A percentile compares a stretch with the other conserved stretches of the same genome.
phyloP scores from a whole-genome alignment of 345 rosid species.

The Murraya paniculata region DNA sequence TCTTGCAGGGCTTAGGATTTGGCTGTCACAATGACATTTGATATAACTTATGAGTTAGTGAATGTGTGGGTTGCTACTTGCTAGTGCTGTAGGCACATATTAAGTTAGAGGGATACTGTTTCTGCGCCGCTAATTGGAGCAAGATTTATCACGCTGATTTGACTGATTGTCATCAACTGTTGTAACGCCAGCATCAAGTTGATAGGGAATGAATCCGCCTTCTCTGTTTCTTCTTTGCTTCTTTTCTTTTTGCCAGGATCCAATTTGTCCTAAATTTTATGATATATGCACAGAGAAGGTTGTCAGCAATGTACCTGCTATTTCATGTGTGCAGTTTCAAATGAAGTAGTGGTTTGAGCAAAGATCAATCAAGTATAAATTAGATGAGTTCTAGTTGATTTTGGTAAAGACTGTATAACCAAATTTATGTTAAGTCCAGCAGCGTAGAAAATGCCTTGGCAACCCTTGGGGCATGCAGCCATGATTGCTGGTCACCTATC shows the following conservation, averaged over 20 bases:
- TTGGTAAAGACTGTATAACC: background rate
- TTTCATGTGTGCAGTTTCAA: background rate
- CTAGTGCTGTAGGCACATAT: background rate
- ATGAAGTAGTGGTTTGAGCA: background rate
- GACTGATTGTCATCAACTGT: background rate
- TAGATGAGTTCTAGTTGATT: background rate
- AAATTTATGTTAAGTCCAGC: slow-evolving; percentile 1
- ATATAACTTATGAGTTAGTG: background rate
- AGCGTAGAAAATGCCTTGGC: background rate
- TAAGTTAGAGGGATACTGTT: background rate
- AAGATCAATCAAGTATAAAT: background rate
- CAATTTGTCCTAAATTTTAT: background rate
- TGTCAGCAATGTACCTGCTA: background rate
- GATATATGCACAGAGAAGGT: background rate
- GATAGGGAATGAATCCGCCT: background rate
- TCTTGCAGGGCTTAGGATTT: background rate
- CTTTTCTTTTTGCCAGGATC: background rate
- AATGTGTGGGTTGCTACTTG: background rate
- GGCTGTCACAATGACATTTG: background rate
- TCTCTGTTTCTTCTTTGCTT: background rate
- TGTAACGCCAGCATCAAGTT: background rate
- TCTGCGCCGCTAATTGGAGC: background rate
- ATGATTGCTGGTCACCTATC: background rate
- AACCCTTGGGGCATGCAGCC: background rate
- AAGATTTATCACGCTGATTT: background rate